phyloP scores from a whole-genome alignment of 495 filamentous ascomycete species.

The Aspergillus cavernicola region DNA sequence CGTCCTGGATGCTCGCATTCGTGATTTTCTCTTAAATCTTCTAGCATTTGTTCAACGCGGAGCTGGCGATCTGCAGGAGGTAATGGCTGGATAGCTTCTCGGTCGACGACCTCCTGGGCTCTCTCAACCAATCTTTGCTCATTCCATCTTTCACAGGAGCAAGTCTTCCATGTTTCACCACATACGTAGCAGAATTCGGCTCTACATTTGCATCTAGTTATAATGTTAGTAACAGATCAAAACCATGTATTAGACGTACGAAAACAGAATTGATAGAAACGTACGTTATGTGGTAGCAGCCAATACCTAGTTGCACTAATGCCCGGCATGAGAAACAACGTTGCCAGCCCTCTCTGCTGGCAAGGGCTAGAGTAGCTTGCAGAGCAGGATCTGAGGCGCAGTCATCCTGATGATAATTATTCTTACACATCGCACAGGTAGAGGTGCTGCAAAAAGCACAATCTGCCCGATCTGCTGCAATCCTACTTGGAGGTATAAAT shows the following conservation, averaged over 20 bases:
- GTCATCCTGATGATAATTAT: conserved; percentile 41
- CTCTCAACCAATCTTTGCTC: conserved; percentile 14
- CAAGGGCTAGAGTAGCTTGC: conserved; percentile 50
- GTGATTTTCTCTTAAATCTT: conserved; percentile 1
- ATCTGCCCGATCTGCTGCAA: conserved; percentile 28
- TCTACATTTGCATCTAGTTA: conserved; percentile 1
- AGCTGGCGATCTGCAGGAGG: background rate
- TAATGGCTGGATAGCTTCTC: background rate
- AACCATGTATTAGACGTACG: background rate
- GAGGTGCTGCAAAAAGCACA: conserved; percentile 34
- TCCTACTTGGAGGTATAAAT: conserved; percentile 36
- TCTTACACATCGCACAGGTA: conserved; percentile 34
- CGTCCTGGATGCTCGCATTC: conserved; percentile 2
- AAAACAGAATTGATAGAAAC: conserved; percentile 17
- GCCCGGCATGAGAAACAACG: conserved; percentile 57
- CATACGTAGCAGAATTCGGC: conserved; percentile 7
- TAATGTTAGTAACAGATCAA: background rate
- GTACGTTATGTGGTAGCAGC: conserved; percentile 61
- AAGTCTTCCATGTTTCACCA: background rate
- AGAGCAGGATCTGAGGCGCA: conserved; percentile 46
- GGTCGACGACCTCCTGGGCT: conserved; percentile 2
- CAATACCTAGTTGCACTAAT: conserved; percentile 54
- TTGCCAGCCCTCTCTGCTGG: conserved; percentile 54
- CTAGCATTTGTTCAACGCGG: conserved; percentile 2
- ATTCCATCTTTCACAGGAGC: conserved; percentile 16